Percentiles rank a stretch among this genome's conserved stretches.
Conservation (phyloP, 1,139 yeast genomes). For the Citeromyces siamensis region DNA sequence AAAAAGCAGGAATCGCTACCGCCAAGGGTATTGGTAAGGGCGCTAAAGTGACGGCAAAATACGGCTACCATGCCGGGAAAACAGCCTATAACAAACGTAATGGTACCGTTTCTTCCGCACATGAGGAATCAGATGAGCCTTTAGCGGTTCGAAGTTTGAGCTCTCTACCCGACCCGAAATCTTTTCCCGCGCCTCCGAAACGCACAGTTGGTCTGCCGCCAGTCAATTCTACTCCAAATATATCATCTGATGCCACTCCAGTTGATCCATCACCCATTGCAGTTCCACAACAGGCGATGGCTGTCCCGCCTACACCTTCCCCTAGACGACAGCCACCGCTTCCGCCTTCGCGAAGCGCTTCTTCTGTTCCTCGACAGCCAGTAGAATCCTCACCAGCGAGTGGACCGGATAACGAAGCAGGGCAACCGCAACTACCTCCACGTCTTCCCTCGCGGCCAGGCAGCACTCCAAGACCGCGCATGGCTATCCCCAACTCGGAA, state of each 20-base stretch:
- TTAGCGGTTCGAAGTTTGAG: conserved; percentile 11
- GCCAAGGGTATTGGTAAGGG: conserved; percentile 38
- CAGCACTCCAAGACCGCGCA: too few relatives aligned
- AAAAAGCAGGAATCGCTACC: conserved; percentile 32
- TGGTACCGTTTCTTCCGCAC: conserved; percentile 12
- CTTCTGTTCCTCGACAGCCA: too few relatives aligned
- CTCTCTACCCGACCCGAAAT: conserved; percentile 16
- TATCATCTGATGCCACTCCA: neutral
- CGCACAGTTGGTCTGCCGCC: conserved; percentile 2
- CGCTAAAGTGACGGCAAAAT: conserved; percentile 28
- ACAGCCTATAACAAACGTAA: conserved; percentile 32
- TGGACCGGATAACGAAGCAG: too few relatives aligned
- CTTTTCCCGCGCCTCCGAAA: conserved; percentile 26
- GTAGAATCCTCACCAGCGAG: too few relatives aligned
- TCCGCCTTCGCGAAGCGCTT: conserved; percentile 1
- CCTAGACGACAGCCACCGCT: conserved; percentile 3
- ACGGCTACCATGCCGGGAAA: conserved; percentile 29
- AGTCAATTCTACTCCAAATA: neutral
- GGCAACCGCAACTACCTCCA: too few relatives aligned
- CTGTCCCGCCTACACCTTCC: neutral
- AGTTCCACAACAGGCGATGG: neutral
- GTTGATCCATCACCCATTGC: neutral
- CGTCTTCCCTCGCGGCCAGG: too few relatives aligned
- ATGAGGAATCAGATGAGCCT: conserved; percentile 9
- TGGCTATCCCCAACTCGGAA: too few relatives aligned